Base-by-base conservation (phyloP, 768 basidiomycete species). In the Xerocomus spinulosus region DNA sequence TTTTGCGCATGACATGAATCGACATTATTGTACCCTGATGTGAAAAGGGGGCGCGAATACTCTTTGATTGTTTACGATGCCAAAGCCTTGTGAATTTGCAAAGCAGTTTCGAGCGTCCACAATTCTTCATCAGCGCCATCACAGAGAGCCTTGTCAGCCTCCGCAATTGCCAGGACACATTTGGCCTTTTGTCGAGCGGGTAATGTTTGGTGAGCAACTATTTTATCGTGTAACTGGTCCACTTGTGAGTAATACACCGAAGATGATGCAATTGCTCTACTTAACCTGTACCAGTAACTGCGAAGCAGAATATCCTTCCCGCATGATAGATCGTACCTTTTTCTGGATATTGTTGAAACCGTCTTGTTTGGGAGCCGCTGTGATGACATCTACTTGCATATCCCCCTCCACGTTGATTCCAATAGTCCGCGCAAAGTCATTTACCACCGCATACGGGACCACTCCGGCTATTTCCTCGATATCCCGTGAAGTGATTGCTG, bases 381-480 rank as follows among this genome's bases (percentile, higher is more conserved):
- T 49, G 20, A 51, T 54, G 14, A 43, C 66, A 48, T 79, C 77
- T 38, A 65, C 61, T 46, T 81, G 79, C 37, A 83, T 72, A 40
- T 78, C 76, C 70, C 78, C 81, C 3, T 60, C 73, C 15, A 77
- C 57, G 26, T 92, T 85, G 14, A 97, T 73, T 3, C 93, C 93
- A 21, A 97, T 64, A 0, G 81, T 75, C 15, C 65, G 62, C 0
- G 85, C 86, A 51, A 98, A 83, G 39, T 77, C 73, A 14, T 78
- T 71, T 38, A 98, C 78, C 2, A 89, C 79, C 12, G 59, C 50
- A 52, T 83, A 81, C 0, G 95, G 96, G 0, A 97, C 91, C 21
- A 96, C 88, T 0, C 96, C 96, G 0, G 94, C 94, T 46, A 98
- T 98, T 68, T 99, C 96, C 66, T 97, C 91, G 12, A 98, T 87